Evolutionary conservation across 2,329 filamentous ascomycete genomes (phyloP), one percentile per base, ranked within the genome.

Genomic region (Sphaerulina musiva): DNA sequence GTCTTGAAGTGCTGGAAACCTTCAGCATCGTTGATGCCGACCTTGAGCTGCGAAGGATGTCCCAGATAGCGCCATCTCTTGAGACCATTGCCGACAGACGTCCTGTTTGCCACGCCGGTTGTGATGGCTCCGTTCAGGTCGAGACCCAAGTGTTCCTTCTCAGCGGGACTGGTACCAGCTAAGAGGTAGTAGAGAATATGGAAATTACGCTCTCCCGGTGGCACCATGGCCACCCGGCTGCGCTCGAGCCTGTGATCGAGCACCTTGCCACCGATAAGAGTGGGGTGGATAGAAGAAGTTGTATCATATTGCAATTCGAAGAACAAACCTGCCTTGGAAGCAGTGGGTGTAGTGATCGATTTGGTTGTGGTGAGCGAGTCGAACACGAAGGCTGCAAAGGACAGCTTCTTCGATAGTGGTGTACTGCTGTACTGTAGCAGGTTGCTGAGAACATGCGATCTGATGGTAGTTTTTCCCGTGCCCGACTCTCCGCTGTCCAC

Each of bases 1-100:
- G 89, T 95, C 76, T 97, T 97, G 79, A 98, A 97, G 50, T 97
- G 85, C 68, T 95, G 89, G 72, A 98, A 98, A 4, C 92, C 93
- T 66, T 96, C 91, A 1, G 86, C 80, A 67, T 98, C 93, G 66
- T 98, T 96, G 69, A 98, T 91, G 54, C 93, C 93, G 29, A 97
- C 89, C 71, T 95, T 97, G 60, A 98, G 80, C 72, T 98, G 93
- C 0, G 92, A 96, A 0, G 92, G 93, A 64, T 98, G 93, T 2
- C 93, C 93, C 3, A 98, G 80, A 68, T 95, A 98, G 69, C 90
- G 87, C 93, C 93, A 98, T 72, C 93, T 80, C 74, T 89, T 95
- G 65, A 85, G 82, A n/a, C 74, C 73, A 12, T 72, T 68, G 9
- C 73, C 75, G 14, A 78, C 70, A 0, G 81, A 82, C 9, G 79